phyloP scores from a whole-genome alignment of 176 grass and related monocot genomes.

The Neostapfia colusana region DNA sequence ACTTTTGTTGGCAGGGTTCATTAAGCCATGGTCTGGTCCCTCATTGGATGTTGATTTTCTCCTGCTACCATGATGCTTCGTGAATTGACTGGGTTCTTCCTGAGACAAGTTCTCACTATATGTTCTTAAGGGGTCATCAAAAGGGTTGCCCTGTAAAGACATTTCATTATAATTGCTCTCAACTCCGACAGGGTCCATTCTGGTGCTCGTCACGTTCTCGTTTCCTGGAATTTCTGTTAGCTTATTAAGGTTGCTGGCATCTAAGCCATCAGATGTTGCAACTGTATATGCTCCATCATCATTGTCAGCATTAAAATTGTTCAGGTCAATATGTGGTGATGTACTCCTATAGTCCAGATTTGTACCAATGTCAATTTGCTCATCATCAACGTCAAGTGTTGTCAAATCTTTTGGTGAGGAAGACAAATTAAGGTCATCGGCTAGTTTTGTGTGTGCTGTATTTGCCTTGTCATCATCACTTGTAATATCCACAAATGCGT shows the following conservation, averaged over 20 bases:
- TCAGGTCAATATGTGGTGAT: constrained; percentile 62
- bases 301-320: constrained; percentile 55
- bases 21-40: constrained; percentile 42
- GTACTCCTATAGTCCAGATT: constrained; percentile 52
- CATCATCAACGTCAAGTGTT: constrained; percentile 52
- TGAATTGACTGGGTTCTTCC: constrained; percentile 43
- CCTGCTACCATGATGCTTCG: constrained; percentile 43
- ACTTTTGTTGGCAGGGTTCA: constrained; percentile 42
- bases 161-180: constrained; percentile 40
- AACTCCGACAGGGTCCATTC: constrained; percentile 25
- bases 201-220: constrained; percentile 23
- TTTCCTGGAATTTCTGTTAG: constrained; percentile 42
- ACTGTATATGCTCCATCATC: constrained; percentile 32
- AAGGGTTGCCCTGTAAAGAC: constrained; percentile 39
- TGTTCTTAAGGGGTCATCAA: constrained; percentile 31
- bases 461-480: constrained; percentile 75
- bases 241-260: constrained; percentile 34
- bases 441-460: constrained; percentile 42
- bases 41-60: constrained; percentile 54
- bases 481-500: constrained; percentile 88
- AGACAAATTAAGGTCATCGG: constrained; percentile 60
- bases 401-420: constrained; percentile 44
- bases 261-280: constrained; percentile 26
- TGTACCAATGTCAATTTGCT: constrained; percentile 55
- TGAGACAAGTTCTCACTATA: constrained; percentile 31